Evolutionary conservation across 2,329 filamentous ascomycete species (phyloP).

Genomic region (Ustulina deusta): DNA sequence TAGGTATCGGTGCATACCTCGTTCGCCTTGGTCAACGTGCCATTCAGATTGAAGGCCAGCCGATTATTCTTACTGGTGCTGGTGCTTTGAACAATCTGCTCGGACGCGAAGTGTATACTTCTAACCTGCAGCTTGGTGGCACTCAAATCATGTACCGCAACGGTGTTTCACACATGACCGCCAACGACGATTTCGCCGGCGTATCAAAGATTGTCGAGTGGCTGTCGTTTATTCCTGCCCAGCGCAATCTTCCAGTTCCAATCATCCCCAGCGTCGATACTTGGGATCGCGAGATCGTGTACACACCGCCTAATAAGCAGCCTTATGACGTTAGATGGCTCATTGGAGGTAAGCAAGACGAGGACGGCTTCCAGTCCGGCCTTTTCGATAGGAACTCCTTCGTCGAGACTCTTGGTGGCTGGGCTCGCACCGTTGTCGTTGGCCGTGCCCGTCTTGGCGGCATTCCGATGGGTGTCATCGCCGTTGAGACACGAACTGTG

Average conservation of each 20-base stretch:
- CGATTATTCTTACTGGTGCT: slow-evolving; percentile 97
- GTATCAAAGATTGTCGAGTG: slow-evolving; percentile 98
- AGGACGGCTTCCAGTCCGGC: slow-evolving; percentile 87
- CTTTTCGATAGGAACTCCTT: slow-evolving; percentile 98
- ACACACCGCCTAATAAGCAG: slow-evolving; percentile 84
- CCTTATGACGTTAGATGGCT: slow-evolving; percentile 94
- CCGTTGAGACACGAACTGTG: slow-evolving; percentile 92
- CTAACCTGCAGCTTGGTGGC: slow-evolving; percentile 97
- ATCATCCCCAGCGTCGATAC: slow-evolving; percentile 85
- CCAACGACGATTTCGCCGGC: slow-evolving; percentile 96
- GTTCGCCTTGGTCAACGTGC: slow-evolving; percentile 98
- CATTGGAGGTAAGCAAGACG: slow-evolving; percentile 87
- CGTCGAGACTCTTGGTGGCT: slow-evolving; percentile 94
- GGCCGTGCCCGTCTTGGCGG: slow-evolving; percentile 96
- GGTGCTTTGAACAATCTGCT: slow-evolving; percentile 98
- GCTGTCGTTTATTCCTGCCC: slow-evolving; percentile 97
- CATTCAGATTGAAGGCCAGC: slow-evolving; percentile 98
- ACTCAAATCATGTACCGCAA: slow-evolving; percentile 99
- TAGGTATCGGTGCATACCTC: slow-evolving; percentile 96
- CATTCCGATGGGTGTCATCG: slow-evolving; percentile 98
- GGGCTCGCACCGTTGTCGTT: slow-evolving; percentile 96
- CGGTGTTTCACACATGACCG: slow-evolving; percentile 99
- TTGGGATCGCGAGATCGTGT: slow-evolving; percentile 94
- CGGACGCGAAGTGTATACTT: slow-evolving; percentile 98
- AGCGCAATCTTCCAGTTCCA: slow-evolving; percentile 92